phyloP scores from a whole-genome alignment of 2,329 filamentous ascomycete species.

The Cadophora sp. region DNA sequence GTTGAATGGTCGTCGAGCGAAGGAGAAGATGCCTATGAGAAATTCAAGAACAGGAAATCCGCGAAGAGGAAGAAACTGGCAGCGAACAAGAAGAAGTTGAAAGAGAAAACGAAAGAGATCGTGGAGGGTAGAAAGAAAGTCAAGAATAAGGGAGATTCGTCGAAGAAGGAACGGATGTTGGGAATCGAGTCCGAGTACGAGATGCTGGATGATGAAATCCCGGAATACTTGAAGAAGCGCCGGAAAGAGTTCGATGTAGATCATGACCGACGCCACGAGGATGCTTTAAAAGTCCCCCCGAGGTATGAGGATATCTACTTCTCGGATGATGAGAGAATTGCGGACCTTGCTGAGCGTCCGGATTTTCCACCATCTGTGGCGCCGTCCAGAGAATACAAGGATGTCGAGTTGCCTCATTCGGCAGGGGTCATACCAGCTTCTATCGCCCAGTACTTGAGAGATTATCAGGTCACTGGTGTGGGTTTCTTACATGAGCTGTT shows the following conservation, averaged over 20 bases:
- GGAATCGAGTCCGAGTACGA: constrained; percentile 41
- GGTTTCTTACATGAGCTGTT: constrained; percentile 88
- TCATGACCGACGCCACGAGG: constrained; percentile 64
- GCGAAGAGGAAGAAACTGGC: constrained; percentile 58
- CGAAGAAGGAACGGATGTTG: constrained; percentile 38
- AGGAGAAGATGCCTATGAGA: constrained; percentile 64
- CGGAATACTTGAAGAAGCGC: constrained; percentile 76
- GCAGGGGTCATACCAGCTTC: constrained; percentile 84
- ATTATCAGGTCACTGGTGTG: constrained; percentile 88
- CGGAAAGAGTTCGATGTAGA: constrained; percentile 71
- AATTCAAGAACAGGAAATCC: constrained; percentile 66
- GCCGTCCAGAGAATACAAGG: constrained; percentile 73
- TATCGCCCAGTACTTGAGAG: constrained; percentile 88
- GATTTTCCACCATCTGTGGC: constrained; percentile 66
- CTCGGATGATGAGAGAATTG: constrained; percentile 70
- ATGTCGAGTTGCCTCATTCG: constrained; percentile 77
- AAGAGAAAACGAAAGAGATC: constrained; percentile 52
- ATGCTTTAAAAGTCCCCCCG: constrained; percentile 78
- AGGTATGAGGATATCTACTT: constrained; percentile 78
- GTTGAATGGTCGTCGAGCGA: constrained; percentile 63
- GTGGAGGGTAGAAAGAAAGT: constrained; percentile 33
- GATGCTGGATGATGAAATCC: constrained; percentile 53
- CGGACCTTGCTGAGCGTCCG: constrained; percentile 72
- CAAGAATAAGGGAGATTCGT: constrained; percentile 37
- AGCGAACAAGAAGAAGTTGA: constrained; percentile 53